These are phyloP conservation scores for Sergeia podlipaevii DNA, from an alignment of 208 protist genomes.

Conservation along the genomic window DNA sequence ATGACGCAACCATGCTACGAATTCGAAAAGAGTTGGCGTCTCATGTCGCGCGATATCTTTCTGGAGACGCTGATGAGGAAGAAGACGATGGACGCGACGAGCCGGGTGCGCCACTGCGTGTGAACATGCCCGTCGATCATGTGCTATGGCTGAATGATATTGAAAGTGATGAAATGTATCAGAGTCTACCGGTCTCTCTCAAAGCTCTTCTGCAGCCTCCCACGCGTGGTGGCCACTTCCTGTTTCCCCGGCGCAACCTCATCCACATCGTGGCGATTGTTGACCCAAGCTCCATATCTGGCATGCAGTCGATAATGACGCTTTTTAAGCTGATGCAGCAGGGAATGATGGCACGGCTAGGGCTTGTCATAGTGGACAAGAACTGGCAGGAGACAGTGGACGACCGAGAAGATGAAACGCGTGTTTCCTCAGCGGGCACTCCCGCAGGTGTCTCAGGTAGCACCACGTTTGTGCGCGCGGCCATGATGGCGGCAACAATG, in stretches of 20 bases:
- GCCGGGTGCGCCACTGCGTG: neutral
- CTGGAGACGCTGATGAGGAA: too few species aligned
- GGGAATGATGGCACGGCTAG: slow-evolving; percentile 39
- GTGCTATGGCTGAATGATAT: slow-evolving; percentile 33
- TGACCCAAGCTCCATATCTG: slow-evolving; percentile 29
- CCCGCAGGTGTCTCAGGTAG: too few species aligned
- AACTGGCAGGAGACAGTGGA: slow-evolving; percentile 12
- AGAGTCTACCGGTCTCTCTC: slow-evolving; percentile 6
- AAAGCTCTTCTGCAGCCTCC: slow-evolving; percentile 7
- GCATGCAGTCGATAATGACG: slow-evolving; percentile 9
- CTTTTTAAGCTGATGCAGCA: slow-evolving; percentile 12
- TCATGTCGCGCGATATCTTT: too few species aligned
- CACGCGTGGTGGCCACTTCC: slow-evolving; percentile 6
- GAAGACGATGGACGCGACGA: too few species aligned
- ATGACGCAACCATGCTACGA: too few species aligned
- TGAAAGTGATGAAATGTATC: slow-evolving; percentile 18
- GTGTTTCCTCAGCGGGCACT: too few species aligned
- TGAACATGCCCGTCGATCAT: slow-evolving; percentile 11
- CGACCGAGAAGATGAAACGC: too few species aligned
- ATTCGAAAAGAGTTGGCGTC: too few species aligned
- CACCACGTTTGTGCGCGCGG: too few species aligned
- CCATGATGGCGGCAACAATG: too few species aligned
- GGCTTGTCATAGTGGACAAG: slow-evolving; percentile 38
- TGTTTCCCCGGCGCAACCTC: slow-evolving; percentile 70
- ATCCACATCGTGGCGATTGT: slow-evolving; percentile 56